phyloP scores from a whole-genome alignment of 257 asterid genomes.

The Catharanthus roseus region DNA sequence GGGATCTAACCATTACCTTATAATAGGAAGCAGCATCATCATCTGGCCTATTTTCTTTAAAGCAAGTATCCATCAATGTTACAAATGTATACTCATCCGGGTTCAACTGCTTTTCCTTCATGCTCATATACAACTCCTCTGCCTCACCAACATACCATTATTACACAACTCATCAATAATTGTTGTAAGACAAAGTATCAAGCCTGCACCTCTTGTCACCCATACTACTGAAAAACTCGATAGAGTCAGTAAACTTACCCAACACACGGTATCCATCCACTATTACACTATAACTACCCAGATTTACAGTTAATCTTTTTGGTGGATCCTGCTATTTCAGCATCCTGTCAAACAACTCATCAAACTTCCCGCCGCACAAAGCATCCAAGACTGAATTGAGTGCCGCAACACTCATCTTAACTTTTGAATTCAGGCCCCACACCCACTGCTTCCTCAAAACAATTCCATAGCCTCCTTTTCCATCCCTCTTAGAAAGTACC shows the following conservation, averaged over 20 bases:
- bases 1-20: constrained; percentile 70
- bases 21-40: constrained; percentile 78
- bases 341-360: constrained; percentile 77
- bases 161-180: constrained; percentile 74
- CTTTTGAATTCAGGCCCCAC: constrained; percentile 41
- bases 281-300: constrained; percentile 81
- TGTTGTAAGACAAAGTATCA: constrained; percentile 69
- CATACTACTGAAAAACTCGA: constrained; percentile 67
- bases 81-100: constrained; percentile 85
- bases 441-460: constrained; percentile 50
- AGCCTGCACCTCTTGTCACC: constrained; percentile 70
- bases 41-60: constrained; percentile 61
- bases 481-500: constrained; percentile 79
- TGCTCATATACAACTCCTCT: constrained; percentile 69
- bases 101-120: constrained; percentile 55
- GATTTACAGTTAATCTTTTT: constrained; percentile 54
- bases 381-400: constrained; percentile 70
- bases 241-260: constrained; percentile 63
- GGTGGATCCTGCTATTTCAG: constrained; percentile 76
- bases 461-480: constrained; percentile 76
- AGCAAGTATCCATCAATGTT: constrained; percentile 79
- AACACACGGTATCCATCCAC: constrained; percentile 72
- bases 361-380: constrained; percentile 70
- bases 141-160: constrained; percentile 61
- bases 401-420: constrained; percentile 65